Evolutionary conservation across 192 early-diverging fungal genomes (phyloP).

Genomic region (Entrophospora sp.): DNA sequence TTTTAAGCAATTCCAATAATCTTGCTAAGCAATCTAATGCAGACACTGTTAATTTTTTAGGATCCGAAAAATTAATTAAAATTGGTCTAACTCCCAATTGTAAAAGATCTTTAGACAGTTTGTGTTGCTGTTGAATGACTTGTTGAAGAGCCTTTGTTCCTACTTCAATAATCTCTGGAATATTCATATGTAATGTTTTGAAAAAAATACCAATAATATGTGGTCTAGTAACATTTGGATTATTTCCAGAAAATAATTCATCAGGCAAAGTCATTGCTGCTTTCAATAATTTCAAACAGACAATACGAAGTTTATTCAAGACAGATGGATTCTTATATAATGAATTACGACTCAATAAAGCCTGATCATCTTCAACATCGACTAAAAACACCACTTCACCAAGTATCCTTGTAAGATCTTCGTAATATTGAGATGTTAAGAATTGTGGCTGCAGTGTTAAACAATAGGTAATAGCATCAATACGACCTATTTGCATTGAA

Average conservation of each 20-base stretch:
- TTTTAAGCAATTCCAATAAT: slow-evolving; percentile 84
- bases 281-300: slow-evolving; percentile 93
- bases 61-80: slow-evolving; percentile 88
- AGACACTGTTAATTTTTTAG: slow-evolving; percentile 85
- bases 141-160: slow-evolving; percentile 85
- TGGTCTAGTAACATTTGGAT: slow-evolving; percentile 69
- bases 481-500: slow-evolving; percentile 96
- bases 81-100: slow-evolving; percentile 96
- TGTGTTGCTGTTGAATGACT: slow-evolving; percentile 72
- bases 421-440: slow-evolving; percentile 65
- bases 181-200: slow-evolving; percentile 95
- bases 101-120: slow-evolving; percentile 88
- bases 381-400: slow-evolving; percentile 88
- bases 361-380: slow-evolving; percentile 97
- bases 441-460: slow-evolving; percentile 80
- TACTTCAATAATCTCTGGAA: slow-evolving; percentile 88
- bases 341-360: slow-evolving; percentile 71
- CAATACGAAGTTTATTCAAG: slow-evolving; percentile 81
- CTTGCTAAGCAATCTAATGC: slow-evolving; percentile 92
- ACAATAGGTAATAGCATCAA: slow-evolving; percentile 97
- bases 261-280: slow-evolving; percentile 87
- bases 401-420: slow-evolving; percentile 81
- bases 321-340: slow-evolving; percentile 76
- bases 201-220: slow-evolving; percentile 97
- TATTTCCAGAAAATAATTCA: slow-evolving; percentile 58